These are phyloP conservation scores for Ogataea kodamae DNA, from an alignment of 805 yeast genomes.

Conservation along the genomic window DNA sequence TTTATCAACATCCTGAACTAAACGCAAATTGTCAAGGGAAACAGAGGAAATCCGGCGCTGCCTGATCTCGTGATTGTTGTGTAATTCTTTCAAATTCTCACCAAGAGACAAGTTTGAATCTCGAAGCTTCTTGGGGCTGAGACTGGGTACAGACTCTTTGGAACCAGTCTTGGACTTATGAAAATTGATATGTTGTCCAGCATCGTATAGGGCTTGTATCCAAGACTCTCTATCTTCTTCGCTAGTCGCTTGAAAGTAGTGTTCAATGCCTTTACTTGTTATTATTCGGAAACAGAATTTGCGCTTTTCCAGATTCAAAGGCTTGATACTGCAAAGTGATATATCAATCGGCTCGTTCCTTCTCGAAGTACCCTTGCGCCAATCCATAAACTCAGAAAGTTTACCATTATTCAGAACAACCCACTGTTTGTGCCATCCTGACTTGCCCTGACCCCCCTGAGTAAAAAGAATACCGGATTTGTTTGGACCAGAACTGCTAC, in stretches of 20 bases:
- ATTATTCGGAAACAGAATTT: constrained; percentile 70
- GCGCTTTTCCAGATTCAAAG: constrained; percentile 42
- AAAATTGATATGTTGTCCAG: constrained; percentile 37
- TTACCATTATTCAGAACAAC: constrained; percentile 68
- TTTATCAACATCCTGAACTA: constrained; percentile 42
- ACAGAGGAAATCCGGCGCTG: constrained; percentile 35
- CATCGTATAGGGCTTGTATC: constrained; percentile 60
- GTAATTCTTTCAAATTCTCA: constrained; percentile 3
- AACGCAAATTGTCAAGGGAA: constrained; percentile 30
- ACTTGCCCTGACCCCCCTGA: constrained; percentile 56
- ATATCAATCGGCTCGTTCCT: constrained; percentile 68
- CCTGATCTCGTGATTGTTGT: constrained; percentile 12
- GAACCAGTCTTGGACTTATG: constrained; percentile 6
- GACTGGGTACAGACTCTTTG: background rate
- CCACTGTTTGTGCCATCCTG: constrained; percentile 90
- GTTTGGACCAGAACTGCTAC: constrained; percentile 8
- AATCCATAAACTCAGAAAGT: constrained; percentile 69
- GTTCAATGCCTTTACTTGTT: constrained; percentile 62
- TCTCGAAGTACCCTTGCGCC: constrained; percentile 65
- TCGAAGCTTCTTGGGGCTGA: constrained; percentile 1
- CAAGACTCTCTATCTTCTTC: constrained; percentile 67
- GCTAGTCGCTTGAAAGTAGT: constrained; percentile 70
- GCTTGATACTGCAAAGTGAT: constrained; percentile 61
- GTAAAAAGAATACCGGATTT: constrained; percentile 52
- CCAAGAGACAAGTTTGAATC: background rate